Evolutionary conservation across 1,284 basidiomycete species (phyloP).

Genomic region (Boletus semigastroideus): DNA sequence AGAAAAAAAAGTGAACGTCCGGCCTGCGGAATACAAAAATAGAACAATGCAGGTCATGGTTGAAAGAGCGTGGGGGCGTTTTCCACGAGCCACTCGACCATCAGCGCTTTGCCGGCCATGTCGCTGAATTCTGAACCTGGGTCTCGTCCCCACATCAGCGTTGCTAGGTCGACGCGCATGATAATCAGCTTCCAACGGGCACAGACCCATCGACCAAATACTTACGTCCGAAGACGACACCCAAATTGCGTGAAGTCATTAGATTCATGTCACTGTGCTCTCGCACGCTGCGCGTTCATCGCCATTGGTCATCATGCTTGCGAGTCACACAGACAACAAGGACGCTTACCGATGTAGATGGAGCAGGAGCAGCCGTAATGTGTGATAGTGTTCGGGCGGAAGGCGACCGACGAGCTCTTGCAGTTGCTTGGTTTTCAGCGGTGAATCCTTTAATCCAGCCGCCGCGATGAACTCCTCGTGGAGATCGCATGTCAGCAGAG

Average conservation of each 20-base stretch:
- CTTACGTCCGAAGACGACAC: constrained; percentile 99
- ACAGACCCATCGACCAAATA: constrained; percentile 22
- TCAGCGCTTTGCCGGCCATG: constrained; percentile 93
- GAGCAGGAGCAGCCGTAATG: constrained; percentile 79
- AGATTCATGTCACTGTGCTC: constrained; percentile 74
- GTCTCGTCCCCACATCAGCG: constrained; percentile 88
- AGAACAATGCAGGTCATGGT: neutral
- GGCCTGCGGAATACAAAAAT: neutral
- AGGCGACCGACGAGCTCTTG: constrained; percentile 75
- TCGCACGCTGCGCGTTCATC: constrained; percentile 54
- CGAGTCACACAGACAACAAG: too few species aligned
- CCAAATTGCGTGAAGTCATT: constrained; percentile 95
- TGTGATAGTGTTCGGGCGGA: constrained; percentile 86
- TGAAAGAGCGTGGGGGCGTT: constrained; percentile 72
- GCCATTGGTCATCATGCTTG: constrained; percentile 2
- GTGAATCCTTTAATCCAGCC: constrained; percentile 66
- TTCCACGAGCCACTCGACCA: constrained; percentile 90
- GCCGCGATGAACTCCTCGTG: constrained; percentile 89
- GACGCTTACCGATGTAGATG: constrained; percentile 77
- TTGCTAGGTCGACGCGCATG: constrained; percentile 55
- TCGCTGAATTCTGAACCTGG: constrained; percentile 91
- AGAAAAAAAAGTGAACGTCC: neutral
- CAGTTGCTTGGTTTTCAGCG: constrained; percentile 61
- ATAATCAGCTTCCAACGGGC: constrained; percentile 11
- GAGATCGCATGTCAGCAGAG: constrained; percentile 87